phyloP scores from a whole-genome alignment of 345 rosid genomes.

The Erodium maritimum region DNA sequence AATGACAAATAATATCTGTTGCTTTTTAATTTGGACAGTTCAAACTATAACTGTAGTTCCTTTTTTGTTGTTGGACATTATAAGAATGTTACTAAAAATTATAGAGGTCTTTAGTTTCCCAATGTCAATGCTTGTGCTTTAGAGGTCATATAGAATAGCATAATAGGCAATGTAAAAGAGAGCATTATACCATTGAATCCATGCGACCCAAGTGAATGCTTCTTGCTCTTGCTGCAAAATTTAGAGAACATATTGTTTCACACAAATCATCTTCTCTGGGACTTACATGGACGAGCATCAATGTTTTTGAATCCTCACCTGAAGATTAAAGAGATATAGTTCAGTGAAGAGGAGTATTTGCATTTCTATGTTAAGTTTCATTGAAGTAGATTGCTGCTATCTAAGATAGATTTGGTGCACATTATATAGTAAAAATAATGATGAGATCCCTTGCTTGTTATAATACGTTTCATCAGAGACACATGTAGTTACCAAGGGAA shows the following conservation, averaged over 20 bases:
- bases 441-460: not conserved
- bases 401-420: not conserved
- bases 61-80: not conserved
- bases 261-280: slow-evolving; percentile 75
- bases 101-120: not conserved
- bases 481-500: slow-evolving; percentile 47
- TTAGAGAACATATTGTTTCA: slow-evolving; percentile 67
- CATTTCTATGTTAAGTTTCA: not conserved
- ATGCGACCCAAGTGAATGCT: slow-evolving; percentile 45
- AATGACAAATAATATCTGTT: too few relatives aligned
- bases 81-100: not conserved
- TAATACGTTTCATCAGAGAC: not conserved
- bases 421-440: not conserved
- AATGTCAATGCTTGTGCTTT: not conserved
- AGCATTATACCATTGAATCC: slow-evolving; percentile 31
- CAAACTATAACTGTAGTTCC: not conserved
- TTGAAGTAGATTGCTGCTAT: not conserved
- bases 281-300: slow-evolving; percentile 80
- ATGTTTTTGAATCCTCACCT: slow-evolving; percentile 75
- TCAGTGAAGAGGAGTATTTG: not conserved
- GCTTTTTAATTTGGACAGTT: not conserved
- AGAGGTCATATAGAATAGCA: not conserved
- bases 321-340: slow-evolving; percentile 2
- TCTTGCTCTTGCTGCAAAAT: slow-evolving; percentile 60
- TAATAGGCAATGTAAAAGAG: slow-evolving; percentile 4